A percentile compares a stretch with the other conserved stretches of the same genome.
Evolutionary conservation across 495 filamentous ascomycete species (phyloP).

Genomic region (Aspergillus wentii): DNA sequence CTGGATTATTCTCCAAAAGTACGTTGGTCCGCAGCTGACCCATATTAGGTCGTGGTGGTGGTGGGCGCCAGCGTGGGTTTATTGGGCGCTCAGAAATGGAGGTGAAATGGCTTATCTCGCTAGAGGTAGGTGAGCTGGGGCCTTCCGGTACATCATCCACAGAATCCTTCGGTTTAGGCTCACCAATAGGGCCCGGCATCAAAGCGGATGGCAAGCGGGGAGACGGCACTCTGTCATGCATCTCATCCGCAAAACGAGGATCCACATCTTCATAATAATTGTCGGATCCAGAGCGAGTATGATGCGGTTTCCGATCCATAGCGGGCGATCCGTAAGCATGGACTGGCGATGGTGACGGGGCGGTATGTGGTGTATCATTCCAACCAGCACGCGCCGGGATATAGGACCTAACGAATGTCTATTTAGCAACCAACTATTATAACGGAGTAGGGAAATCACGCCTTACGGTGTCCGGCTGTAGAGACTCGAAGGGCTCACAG

Average conservation of each 20-base stretch:
- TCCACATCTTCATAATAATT: constrained; percentile 93
- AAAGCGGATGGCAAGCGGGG: constrained; percentile 25
- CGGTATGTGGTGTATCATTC: constrained; percentile 11
- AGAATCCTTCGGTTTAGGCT: constrained; percentile 16
- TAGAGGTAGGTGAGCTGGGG: constrained; percentile 68
- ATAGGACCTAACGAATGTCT: constrained; percentile 46
- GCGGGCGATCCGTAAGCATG: constrained; percentile 6
- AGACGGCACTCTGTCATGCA: constrained; percentile 19
- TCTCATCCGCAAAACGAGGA: constrained; percentile 67
- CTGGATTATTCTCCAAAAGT: constrained; percentile 65
- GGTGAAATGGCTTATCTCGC: constrained; percentile 76
- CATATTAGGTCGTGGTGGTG: constrained; percentile 26
- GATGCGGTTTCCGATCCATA: constrained; percentile 4
- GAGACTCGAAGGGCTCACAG: constrained; percentile 54
- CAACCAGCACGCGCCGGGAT: constrained; percentile 56
- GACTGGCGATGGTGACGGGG: neutral
- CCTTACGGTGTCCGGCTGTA: constrained; percentile 76
- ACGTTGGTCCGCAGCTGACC: constrained; percentile 49
- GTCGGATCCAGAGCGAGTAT: constrained; percentile 42
- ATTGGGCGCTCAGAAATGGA: constrained; percentile 79
- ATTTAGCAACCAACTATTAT: constrained; percentile 25
- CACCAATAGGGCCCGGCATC: constrained; percentile 34
- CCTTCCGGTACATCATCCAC: constrained; percentile 60
- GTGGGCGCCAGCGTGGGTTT: constrained; percentile 75
- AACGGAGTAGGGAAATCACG: neutral